phyloP scores from a whole-genome alignment of 441 rosid species.

The Eruca vesicaria region DNA sequence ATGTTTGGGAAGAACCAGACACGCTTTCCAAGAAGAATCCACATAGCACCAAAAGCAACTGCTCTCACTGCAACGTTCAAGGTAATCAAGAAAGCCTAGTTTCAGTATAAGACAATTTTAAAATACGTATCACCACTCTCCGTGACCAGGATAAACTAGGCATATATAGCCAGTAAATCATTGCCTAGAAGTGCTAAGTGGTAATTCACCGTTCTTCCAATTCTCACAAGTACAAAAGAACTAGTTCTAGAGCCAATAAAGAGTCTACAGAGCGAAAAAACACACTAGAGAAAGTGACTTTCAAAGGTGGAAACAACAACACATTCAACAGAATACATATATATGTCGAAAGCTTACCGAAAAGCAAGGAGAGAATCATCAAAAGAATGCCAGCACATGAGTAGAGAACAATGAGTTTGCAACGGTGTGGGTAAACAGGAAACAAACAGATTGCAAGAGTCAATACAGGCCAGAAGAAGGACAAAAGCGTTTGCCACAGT shows the following conservation, averaged over 20 bases:
- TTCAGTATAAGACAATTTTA: neutral
- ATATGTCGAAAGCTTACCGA: constrained; percentile 39
- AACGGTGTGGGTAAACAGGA: constrained; percentile 91
- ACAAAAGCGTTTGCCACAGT: constrained; percentile 93
- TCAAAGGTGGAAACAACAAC: neutral
- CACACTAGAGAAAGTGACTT: neutral
- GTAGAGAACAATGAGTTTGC: constrained; percentile 87
- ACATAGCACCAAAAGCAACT: constrained; percentile 67
- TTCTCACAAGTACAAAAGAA: neutral
- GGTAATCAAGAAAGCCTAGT: constrained; percentile 5
- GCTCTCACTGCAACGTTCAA: constrained; percentile 72
- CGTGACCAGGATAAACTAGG: neutral
- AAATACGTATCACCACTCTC: too few species aligned
- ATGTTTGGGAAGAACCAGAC: constrained; percentile 96
- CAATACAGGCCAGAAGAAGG: constrained; percentile 95
- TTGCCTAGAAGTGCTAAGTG: neutral
- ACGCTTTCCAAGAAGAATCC: constrained; percentile 83
- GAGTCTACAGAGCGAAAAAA: neutral
- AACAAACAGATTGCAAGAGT: constrained; percentile 94
- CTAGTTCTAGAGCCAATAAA: neutral
- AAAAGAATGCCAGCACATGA: constrained; percentile 81
- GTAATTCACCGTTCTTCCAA: neutral
- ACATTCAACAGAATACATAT: neutral
- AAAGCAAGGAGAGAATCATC: constrained; percentile 75
- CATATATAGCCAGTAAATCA: neutral